Evolutionary conservation across 2,329 filamentous ascomycete species (phyloP), one percentile per base, ranked within the genome.

Genomic region (Colletotrichum salicis): DNA sequence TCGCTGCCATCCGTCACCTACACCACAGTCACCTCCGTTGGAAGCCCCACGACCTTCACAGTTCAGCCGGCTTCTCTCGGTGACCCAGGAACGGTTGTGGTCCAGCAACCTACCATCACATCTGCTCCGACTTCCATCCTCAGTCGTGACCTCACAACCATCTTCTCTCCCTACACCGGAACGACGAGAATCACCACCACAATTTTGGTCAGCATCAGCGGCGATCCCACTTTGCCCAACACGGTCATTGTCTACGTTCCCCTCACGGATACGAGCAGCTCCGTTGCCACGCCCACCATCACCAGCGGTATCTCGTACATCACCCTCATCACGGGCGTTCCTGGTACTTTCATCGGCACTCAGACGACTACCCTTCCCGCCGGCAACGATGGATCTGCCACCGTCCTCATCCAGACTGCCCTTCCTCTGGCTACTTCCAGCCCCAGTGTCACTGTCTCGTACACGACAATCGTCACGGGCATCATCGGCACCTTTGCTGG

Each of bases 151-250:
- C 27, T 48, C 19, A 37, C 56, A 19, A 70, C 64, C 8, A 24
- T 52, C 3, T 67, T 64, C 10, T 60, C 65, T 31, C 29, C 54
- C n/a, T 64, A 65, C 33, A 27, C 48, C 6, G 68, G 68, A 11
- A 37, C 35, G 11, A 65, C 31, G 5, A 24, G 57, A 19, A 41
- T n/a, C 57, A 60, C 57, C 15, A 60, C 57, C 22, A 29, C 57
- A 3, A 15, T 60, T 3, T 13, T 10, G 19, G 24, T 15, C 24
- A 1, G 54, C 13, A 10, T 24, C 60, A 27, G 59, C 13, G 33
- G 24, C 27, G 24, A 56, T 48, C 2, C 19, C 7, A 27, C 22
- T 48, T 56, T 11, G 48, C 37, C n/a, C 13, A 12, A 22, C 8
- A 41, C 56, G 15, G 57, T 45, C 35, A 60, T 60, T 41, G 8